Conservation (phyloP, 345 rosid species). For the Citrus sinensis region DVS_A1.0 CM039163.1:41351501-41352000, state of each 20-base stretch:
- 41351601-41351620: constrained; percentile 48
- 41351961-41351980: no score
- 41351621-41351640: constrained; percentile 57
- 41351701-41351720: constrained; percentile 68
- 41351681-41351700: constrained; percentile 77
- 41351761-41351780: not conserved
- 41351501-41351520: constrained; percentile 44
- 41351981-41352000: no score
- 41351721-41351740: constrained; percentile 76
- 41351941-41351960: no score
- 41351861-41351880: not conserved
- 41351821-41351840: not conserved
- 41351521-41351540: constrained; percentile 42
- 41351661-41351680: constrained; percentile 48
- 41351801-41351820: not conserved
- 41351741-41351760: constrained; percentile 8
- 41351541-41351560: constrained; percentile 56
- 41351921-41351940: no score
- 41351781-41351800: not conserved
- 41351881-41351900: not conserved
- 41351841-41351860: not conserved
- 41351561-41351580: constrained; percentile 65
- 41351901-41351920: not conserved
- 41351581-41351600: constrained; percentile 33
- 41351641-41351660: constrained; percentile 64